These are phyloP conservation scores for Wickerhamomyces ciferrii DNA, from an alignment of 805 yeast genomes.

Conservation along the genomic window DNA sequence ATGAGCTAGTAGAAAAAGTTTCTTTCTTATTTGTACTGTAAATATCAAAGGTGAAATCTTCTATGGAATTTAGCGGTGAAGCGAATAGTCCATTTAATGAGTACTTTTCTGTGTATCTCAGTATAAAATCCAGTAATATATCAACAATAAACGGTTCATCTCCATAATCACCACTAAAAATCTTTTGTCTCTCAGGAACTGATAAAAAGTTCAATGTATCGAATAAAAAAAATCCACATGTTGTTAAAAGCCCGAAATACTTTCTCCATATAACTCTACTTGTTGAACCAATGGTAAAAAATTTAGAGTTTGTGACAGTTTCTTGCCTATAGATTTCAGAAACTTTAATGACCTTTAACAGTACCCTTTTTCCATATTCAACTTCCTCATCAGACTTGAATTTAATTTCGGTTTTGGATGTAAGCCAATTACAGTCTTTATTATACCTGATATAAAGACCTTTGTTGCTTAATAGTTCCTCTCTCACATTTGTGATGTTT, in stretches of 20 bases:
- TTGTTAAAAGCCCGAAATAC: slow-evolving; percentile 42
- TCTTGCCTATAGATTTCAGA: slow-evolving; percentile 38
- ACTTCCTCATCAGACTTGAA: neutral
- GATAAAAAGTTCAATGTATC: slow-evolving; percentile 30
- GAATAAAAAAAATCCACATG: slow-evolving; percentile 43
- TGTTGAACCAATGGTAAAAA: slow-evolving; percentile 24
- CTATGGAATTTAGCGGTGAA: slow-evolving; percentile 14
- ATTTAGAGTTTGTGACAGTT: slow-evolving; percentile 21
- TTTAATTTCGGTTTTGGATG: slow-evolving; percentile 20
- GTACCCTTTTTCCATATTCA: slow-evolving; percentile 2
- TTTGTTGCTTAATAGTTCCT: slow-evolving; percentile 19
- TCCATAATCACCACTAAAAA: slow-evolving; percentile 16
- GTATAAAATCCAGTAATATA: slow-evolving; percentile 14
- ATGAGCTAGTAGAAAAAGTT: slow-evolving; percentile 34
- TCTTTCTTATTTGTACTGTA: slow-evolving; percentile 36
- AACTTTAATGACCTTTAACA: slow-evolving; percentile 31
- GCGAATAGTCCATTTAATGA: slow-evolving; percentile 38
- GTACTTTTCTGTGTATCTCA: slow-evolving; percentile 25
- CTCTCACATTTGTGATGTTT: neutral
- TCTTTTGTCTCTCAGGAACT: slow-evolving; percentile 20
- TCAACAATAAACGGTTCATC: slow-evolving; percentile 25
- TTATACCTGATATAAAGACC: slow-evolving; percentile 29
- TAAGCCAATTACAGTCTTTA: slow-evolving; percentile 20
- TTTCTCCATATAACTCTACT: slow-evolving; percentile 34
- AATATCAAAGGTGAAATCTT: slow-evolving; percentile 27